Percentiles rank a stretch among this genome's conserved stretches.
phyloP scores from a whole-genome alignment of 2,329 filamentous ascomycete genomes.

The Cercospora beticola region DNA sequence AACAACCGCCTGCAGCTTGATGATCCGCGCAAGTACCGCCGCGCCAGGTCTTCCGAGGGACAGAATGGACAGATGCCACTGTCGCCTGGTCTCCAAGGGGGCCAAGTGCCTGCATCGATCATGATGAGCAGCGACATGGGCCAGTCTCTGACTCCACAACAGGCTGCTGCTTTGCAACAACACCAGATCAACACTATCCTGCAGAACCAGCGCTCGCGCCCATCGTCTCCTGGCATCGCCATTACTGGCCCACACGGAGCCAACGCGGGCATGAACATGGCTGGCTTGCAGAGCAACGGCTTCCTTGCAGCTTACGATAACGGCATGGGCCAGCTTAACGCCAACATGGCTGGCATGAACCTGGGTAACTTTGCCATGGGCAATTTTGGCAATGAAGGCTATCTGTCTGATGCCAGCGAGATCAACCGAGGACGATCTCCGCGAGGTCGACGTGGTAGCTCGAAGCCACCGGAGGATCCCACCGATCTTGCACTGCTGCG shows the following conservation, averaged over 20 bases:
- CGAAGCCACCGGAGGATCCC: constrained; percentile 95
- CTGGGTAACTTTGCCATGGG: constrained; percentile 57
- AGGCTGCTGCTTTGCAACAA: constrained; percentile 55
- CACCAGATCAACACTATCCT: constrained; percentile 77
- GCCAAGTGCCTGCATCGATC: constrained; percentile 64
- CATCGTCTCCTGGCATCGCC: constrained; percentile 82
- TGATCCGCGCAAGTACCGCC: constrained; percentile 93
- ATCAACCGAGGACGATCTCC: constrained; percentile 88
- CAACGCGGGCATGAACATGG: constrained; percentile 45
- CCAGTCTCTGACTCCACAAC: constrained; percentile 69
- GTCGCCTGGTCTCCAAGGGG: constrained; percentile 55
- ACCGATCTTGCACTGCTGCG: constrained; percentile 86
- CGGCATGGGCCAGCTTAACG: constrained; percentile 54
- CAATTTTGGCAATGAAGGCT: constrained; percentile 76
- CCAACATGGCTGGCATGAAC: constrained; percentile 68
- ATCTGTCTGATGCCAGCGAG: constrained; percentile 91
- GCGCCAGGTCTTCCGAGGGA: constrained; percentile 69
- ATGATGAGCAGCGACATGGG: constrained; percentile 89
- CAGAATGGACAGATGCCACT: constrained; percentile 55
- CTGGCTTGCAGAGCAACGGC: constrained; percentile 83
- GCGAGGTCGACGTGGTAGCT: constrained; percentile 86
- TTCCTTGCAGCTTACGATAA: constrained; percentile 88
- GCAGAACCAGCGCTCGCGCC: constrained; percentile 78
- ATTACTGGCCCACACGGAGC: constrained; percentile 66
- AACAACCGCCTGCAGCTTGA: constrained; percentile 98